phyloP scores from a whole-genome alignment of 257 asterid genomes.

The Solanum chaucha region DNA sequence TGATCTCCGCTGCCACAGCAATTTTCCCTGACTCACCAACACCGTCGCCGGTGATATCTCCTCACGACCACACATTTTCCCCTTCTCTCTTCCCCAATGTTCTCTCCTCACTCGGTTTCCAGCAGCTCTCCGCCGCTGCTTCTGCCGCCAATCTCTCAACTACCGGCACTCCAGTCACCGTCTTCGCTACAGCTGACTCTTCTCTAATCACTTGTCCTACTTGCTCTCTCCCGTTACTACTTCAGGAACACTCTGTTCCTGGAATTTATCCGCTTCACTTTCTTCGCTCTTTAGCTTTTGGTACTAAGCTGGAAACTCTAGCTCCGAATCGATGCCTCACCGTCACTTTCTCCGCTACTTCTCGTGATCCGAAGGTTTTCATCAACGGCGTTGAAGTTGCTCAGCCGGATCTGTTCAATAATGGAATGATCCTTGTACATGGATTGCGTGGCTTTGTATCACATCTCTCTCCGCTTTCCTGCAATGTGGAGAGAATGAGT shows the following conservation, averaged over 20 bases:
- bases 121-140: conserved; percentile 58
- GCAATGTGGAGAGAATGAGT: conserved; percentile 54
- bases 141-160: conserved; percentile 47
- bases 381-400: conserved; percentile 57
- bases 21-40: conserved; percentile 19
- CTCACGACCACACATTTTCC: conserved; percentile 17
- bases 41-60: conserved; percentile 32
- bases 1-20: conserved; percentile 11
- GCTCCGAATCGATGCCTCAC: conserved; percentile 69
- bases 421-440: conserved; percentile 51
- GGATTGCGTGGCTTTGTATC: conserved; percentile 57
- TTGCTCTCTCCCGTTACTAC: conserved; percentile 54
- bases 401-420: conserved; percentile 56
- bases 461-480: conserved; percentile 61
- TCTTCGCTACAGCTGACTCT: conserved; percentile 73
- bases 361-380: conserved; percentile 21
- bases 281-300: conserved; percentile 61
- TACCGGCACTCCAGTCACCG: conserved; percentile 51
- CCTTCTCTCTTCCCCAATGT: conserved; percentile 54
- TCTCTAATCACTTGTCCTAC: conserved; percentile 71
- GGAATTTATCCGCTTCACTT: conserved; percentile 55
- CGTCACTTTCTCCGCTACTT: conserved; percentile 24
- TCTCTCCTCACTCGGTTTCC: conserved; percentile 71
- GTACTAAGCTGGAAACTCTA: conserved; percentile 68
- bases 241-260: conserved; percentile 73